These are phyloP conservation scores for Pleoardoris graminearum DNA, from an alignment of 2,329 filamentous ascomycete genomes.

Conservation along the genomic window DNA sequence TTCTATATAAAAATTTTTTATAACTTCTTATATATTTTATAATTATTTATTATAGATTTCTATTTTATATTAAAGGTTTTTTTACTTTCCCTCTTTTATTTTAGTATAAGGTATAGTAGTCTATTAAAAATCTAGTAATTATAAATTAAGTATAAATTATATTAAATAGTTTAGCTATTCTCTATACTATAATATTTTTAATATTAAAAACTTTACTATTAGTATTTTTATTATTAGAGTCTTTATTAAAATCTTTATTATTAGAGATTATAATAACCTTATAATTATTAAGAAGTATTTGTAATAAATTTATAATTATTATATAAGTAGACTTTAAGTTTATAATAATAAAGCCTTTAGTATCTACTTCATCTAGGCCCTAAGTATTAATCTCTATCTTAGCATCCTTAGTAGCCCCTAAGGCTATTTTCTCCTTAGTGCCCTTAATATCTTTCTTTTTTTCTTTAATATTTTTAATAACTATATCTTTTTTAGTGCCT, in stretches of 20 bases:
- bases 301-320: too few species aligned
- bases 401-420: background rate
- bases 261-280: background rate
- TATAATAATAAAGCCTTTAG: background rate
- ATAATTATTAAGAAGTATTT: background rate
- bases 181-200: background rate
- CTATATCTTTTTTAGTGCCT: background rate
- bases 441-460: background rate
- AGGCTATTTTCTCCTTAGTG: background rate
- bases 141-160: background rate
- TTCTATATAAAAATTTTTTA: too few species aligned
- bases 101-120: background rate
- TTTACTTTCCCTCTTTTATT: too few species aligned
- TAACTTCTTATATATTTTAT: too few species aligned
- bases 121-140: background rate
- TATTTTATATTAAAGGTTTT: too few species aligned
- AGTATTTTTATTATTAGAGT: background rate
- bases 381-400: background rate
- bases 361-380: background rate
- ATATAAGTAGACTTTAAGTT: too few species aligned
- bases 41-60: too few species aligned
- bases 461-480: background rate
- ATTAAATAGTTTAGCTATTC: background rate
- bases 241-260: background rate
- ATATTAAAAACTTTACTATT: background rate